Evolutionary conservation across 768 basidiomycete species (phyloP).

Genomic region (Boletus sensibilis): DNA sequence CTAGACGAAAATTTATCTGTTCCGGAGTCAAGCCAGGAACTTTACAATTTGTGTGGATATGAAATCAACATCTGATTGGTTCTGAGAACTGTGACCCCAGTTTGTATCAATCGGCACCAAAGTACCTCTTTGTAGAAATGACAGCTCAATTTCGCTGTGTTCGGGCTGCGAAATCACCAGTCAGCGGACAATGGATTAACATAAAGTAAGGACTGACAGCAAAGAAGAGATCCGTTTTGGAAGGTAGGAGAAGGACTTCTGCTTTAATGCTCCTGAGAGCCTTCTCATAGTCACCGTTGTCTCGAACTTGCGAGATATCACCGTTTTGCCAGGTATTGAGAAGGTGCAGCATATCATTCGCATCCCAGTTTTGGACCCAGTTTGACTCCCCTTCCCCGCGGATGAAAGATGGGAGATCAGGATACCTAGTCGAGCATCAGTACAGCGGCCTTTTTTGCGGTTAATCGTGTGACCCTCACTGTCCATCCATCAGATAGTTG

Average conservation of each 20-base stretch:
- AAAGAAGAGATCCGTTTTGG: slow-evolving; percentile 58
- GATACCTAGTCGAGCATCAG: slow-evolving; percentile 38
- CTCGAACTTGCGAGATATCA: slow-evolving; percentile 45
- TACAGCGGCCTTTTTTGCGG: neutral
- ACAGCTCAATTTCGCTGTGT: slow-evolving; percentile 48
- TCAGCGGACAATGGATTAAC: neutral
- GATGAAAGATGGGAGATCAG: slow-evolving; percentile 48
- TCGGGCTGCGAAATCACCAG: slow-evolving; percentile 40
- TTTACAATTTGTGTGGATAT: slow-evolving; percentile 9
- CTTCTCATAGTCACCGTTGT: slow-evolving; percentile 42
- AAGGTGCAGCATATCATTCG: slow-evolving; percentile 52
- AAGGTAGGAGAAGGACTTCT: slow-evolving; percentile 54
- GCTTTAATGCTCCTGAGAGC: slow-evolving; percentile 46
- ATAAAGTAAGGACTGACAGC: slow-evolving; percentile 33
- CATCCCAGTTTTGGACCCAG: slow-evolving; percentile 48
- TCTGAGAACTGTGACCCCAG: slow-evolving; percentile 18
- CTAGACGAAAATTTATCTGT: neutral
- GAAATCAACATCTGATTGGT: slow-evolving; percentile 8
- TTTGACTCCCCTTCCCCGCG: slow-evolving; percentile 48
- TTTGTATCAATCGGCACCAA: slow-evolving; percentile 44
- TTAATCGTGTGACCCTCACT: slow-evolving; percentile 23
- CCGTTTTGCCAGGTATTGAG: slow-evolving; percentile 50
- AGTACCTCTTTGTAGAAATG: slow-evolving; percentile 39
- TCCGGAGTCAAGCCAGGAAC: slow-evolving; percentile 11
- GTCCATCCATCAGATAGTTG: slow-evolving; percentile 40